Evolutionary conservation across 495 filamentous ascomycete species (phyloP).

Genomic region (Clohesyomyces aquaticus): DNA sequence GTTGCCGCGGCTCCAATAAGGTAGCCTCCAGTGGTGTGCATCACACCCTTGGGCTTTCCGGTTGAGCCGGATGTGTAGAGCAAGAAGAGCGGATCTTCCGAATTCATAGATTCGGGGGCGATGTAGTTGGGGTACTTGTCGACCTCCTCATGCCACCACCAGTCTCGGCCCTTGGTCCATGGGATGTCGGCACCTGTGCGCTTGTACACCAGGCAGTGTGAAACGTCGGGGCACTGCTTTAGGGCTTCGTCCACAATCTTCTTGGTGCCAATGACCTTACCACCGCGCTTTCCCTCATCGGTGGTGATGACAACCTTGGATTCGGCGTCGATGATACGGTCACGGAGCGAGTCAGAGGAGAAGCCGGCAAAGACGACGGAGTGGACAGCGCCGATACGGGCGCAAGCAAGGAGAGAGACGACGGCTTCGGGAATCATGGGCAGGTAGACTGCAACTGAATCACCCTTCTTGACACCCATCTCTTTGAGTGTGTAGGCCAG

Average conservation of each 20-base stretch:
- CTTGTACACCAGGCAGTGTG: constrained; percentile 86
- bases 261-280: constrained; percentile 97
- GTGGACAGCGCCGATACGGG: constrained; percentile 93
- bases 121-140: constrained; percentile 93
- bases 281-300: constrained; percentile 96
- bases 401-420: constrained; percentile 86
- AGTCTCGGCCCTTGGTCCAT: constrained; percentile 84
- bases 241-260: constrained; percentile 98
- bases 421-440: constrained; percentile 98
- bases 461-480: constrained; percentile 96
- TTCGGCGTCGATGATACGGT: constrained; percentile 88
- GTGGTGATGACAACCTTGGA: constrained; percentile 94
- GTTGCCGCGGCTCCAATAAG: constrained; percentile 89
- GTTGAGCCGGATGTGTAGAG: constrained; percentile 98
- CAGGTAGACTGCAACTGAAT: constrained; percentile 95
- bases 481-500: constrained; percentile 83
- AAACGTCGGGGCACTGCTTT: constrained; percentile 93
- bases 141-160: constrained; percentile 98
- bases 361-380: constrained; percentile 99
- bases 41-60: constrained; percentile 97
- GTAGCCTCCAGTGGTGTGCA: constrained; percentile 97
- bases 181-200: constrained; percentile 93
- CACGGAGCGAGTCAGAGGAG: constrained; percentile 93
- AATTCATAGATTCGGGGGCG: constrained; percentile 81
- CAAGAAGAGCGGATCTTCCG: constrained; percentile 95